phyloP scores from a whole-genome alignment of 164 flowering plant genomes.

The Taxillus chinensis region DNA sequence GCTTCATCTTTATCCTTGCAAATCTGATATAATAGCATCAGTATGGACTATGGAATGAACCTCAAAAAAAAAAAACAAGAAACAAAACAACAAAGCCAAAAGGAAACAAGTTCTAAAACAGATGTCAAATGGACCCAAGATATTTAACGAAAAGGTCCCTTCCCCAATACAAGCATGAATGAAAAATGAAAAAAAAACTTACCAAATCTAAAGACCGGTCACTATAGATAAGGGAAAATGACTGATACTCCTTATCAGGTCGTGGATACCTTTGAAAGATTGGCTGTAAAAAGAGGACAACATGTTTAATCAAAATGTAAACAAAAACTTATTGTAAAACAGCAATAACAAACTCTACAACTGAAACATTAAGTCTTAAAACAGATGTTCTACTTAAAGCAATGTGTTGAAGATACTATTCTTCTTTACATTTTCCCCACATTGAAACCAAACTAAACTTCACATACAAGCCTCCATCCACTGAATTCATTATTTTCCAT shows the following conservation, averaged over 20 bases:
- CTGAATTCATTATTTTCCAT: too few species aligned
- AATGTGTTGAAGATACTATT: too few species aligned
- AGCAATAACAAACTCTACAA: too few species aligned
- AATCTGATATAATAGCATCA: slow-evolving; percentile 35
- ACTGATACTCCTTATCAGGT: slow-evolving; percentile 25
- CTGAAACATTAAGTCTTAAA: too few species aligned
- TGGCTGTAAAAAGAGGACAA: slow-evolving; percentile 13
- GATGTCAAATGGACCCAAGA: neutral
- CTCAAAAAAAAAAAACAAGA: neutral
- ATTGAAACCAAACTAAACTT: too few species aligned
- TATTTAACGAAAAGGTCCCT: too few species aligned
- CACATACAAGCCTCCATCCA: too few species aligned
- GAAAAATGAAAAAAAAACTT: slow-evolving; percentile 1
- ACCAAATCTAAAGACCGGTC: slow-evolving; percentile 25
- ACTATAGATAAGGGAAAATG: slow-evolving; percentile 25
- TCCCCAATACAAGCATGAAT: neutral
- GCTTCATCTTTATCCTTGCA: slow-evolving; percentile 99
- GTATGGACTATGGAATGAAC: slow-evolving; percentile 3
- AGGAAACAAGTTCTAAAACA: neutral
- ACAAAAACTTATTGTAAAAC: neutral
- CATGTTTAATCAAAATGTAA: slow-evolving; percentile 8
- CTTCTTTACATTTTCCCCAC: too few species aligned
- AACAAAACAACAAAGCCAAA: neutral
- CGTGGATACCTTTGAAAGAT: slow-evolving; percentile 25
- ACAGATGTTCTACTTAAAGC: too few species aligned